Conservation (phyloP, 306 rosid species). For the Begonia fuchsioides region DNA sequence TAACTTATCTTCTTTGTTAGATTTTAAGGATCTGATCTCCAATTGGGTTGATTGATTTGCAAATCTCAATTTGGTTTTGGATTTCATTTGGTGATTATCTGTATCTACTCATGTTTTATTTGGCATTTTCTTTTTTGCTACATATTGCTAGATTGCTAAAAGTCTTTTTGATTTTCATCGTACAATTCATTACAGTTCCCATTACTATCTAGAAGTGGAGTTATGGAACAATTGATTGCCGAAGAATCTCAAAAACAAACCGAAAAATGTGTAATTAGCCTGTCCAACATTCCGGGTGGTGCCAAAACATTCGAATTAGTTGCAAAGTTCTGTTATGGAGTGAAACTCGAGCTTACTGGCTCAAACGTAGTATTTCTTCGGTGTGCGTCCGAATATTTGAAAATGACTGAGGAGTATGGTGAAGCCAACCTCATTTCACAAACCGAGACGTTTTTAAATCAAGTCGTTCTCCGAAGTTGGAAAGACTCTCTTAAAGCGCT, state of each 20-base stretch:
- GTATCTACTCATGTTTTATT: no score
- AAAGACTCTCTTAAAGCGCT: constrained; percentile 85
- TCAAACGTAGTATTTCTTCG: constrained; percentile 78
- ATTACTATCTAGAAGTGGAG: constrained; percentile 91
- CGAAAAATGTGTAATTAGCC: constrained; percentile 42
- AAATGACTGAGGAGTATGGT: constrained; percentile 90
- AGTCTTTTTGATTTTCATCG: constrained; percentile 5
- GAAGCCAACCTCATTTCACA: constrained; percentile 69
- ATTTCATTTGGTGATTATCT: no score
- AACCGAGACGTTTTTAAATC: constrained; percentile 63
- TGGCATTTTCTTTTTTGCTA: no score
- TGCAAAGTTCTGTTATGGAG: constrained; percentile 93
- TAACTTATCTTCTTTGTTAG: constrained; percentile 2
- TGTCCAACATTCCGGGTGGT: constrained; percentile 75
- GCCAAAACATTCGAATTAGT: constrained; percentile 85
- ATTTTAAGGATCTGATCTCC: no score
- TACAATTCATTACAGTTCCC: constrained; percentile 62
- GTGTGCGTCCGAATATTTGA: constrained; percentile 80
- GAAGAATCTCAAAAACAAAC: constrained; percentile 56
- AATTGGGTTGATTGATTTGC: no score
- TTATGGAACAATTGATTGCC: constrained; percentile 70
- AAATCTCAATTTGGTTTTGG: no score
- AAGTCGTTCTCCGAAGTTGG: constrained; percentile 78
- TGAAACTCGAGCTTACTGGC: constrained; percentile 89
- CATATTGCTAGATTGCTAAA: background rate